Percentiles rank a stretch among this genome's conserved stretches.
Conservation (phyloP, 306 rosid species). For the Pyrus betulifolia region DNA sequence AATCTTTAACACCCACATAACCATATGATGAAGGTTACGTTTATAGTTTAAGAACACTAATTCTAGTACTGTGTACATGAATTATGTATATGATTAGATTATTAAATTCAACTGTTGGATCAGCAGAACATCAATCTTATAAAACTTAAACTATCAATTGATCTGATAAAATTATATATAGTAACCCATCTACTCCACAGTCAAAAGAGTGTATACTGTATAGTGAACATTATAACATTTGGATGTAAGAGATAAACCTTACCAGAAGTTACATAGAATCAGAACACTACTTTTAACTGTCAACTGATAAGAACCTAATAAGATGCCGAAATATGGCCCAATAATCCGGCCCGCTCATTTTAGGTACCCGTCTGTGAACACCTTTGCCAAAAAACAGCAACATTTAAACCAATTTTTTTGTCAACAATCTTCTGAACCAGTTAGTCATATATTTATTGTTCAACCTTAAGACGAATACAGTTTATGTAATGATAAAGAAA, state of each 20-base stretch:
- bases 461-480: not conserved
- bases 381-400: not conserved
- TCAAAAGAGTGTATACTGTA: not conserved
- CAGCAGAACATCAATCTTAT: not conserved
- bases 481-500: not conserved
- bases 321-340: not conserved
- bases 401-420: no score
- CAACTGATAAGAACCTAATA: not conserved
- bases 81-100: not conserved
- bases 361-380: not conserved
- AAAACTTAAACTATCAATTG: not conserved
- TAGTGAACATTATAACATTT: not conserved
- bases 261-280: not conserved
- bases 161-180: not conserved
- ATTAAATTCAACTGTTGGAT: not conserved
- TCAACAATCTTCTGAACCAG: not conserved
- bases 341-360: not conserved
- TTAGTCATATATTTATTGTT: not conserved
- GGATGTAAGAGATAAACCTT: not conserved
- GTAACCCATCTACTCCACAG: not conserved
- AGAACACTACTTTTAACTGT: not conserved
- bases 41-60: not conserved
- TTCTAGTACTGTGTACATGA: not conserved
- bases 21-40: not conserved
- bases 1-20: not conserved